Evolutionary conservation across 345 rosid genomes (phyloP).

Genomic region (Salix viminalis): DNA sequence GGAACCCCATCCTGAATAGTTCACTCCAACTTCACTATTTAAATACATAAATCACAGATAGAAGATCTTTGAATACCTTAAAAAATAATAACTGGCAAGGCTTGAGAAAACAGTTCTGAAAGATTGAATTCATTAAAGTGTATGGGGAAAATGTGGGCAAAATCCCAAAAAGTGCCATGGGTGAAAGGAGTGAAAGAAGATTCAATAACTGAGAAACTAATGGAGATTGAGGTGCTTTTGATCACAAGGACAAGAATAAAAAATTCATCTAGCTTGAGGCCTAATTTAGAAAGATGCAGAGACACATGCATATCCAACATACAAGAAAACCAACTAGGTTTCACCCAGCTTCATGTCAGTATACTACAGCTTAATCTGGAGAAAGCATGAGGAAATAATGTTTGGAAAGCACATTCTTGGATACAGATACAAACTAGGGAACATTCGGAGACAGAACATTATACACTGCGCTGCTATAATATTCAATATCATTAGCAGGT

Average conservation of each 20-base stretch:
- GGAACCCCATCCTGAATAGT: no score
- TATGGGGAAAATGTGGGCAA: neutral
- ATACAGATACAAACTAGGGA: neutral
- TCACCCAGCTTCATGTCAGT: neutral
- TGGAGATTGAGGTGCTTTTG: neutral
- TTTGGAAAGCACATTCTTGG: neutral
- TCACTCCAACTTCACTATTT: no score
- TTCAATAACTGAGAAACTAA: neutral
- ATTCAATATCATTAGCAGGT: conserved; percentile 11
- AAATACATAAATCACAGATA: no score
- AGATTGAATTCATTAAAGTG: neutral
- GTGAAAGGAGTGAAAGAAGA: neutral
- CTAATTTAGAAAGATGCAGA: neutral
- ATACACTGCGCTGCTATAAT: neutral
- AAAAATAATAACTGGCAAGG: neutral
- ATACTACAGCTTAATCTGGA: neutral
- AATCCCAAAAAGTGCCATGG: neutral
- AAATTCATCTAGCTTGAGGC: neutral
- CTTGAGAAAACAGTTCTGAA: neutral
- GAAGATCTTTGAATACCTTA: neutral
- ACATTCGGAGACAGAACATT: neutral
- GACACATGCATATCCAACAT: neutral
- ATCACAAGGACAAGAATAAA: neutral
- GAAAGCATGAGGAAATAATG: neutral
- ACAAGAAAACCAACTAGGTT: neutral